A percentile compares a stretch with the other conserved stretches of the same genome.
Conservation (phyloP, 345 rosid species). For the Microthlaspi erraticum region DNA sequence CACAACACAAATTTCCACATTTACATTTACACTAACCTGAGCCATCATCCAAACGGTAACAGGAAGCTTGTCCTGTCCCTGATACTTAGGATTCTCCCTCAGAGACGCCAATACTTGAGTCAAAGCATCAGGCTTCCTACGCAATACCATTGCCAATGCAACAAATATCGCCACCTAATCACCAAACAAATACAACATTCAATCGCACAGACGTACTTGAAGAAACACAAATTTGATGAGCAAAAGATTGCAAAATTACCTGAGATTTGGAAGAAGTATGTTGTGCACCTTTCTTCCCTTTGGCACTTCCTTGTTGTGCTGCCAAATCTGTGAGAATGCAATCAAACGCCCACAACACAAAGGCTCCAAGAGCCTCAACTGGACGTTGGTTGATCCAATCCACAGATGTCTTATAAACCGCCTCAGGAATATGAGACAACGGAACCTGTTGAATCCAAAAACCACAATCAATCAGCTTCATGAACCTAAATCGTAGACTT, state of each 20-base stretch:
- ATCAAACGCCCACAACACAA: conserved; percentile 70
- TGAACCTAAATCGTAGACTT: background rate
- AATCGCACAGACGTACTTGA: background rate
- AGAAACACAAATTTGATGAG: background rate
- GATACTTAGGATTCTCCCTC: conserved; percentile 69
- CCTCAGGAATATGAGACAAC: conserved; percentile 62
- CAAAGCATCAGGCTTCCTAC: conserved; percentile 79
- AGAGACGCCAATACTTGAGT: conserved; percentile 56
- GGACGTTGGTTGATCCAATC: conserved; percentile 78
- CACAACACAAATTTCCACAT: background rate
- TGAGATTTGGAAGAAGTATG: conserved; percentile 67
- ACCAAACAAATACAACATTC: background rate
- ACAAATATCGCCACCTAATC: conserved; percentile 78
- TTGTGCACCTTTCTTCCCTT: conserved; percentile 64
- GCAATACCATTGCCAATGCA: conserved; percentile 71
- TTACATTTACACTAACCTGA: conserved; percentile 53
- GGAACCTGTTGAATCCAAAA: conserved; percentile 54
- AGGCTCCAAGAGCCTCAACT: conserved; percentile 60
- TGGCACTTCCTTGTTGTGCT: conserved; percentile 55
- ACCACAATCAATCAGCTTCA: background rate
- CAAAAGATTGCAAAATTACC: conserved; percentile 34
- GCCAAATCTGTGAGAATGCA: conserved; percentile 64
- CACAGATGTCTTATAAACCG: conserved; percentile 65
- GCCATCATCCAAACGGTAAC: conserved; percentile 72
- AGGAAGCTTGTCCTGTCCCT: conserved; percentile 79